These are phyloP conservation scores for Erythrophleum ivorense DNA, from an alignment of 331 rosid genomes.

Conservation along the genomic window DNA sequence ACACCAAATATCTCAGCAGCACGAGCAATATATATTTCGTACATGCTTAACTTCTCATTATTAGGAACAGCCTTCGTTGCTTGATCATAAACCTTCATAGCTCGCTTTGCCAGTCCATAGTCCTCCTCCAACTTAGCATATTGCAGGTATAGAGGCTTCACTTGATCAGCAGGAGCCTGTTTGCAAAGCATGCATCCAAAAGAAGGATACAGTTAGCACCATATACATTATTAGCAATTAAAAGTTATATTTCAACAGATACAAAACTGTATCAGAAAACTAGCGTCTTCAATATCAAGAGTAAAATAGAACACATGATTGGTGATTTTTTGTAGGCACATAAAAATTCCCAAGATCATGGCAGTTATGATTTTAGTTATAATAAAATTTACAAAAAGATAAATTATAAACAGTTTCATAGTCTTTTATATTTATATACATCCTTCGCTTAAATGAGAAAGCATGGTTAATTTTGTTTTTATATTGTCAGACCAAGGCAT, in stretches of 20 bases:
- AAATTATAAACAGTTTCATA: neutral
- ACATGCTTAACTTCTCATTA: slow-evolving; percentile 88
- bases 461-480: neutral
- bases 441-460: neutral
- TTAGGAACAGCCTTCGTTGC: slow-evolving; percentile 93
- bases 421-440: neutral
- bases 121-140: slow-evolving; percentile 96
- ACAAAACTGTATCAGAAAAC: slow-evolving; percentile 24
- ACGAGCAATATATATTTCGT: slow-evolving; percentile 91
- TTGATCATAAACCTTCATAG: slow-evolving; percentile 91
- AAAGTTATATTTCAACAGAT: slow-evolving; percentile 12
- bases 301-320: neutral
- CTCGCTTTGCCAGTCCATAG: slow-evolving; percentile 88
- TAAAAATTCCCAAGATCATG: neutral
- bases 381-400: neutral
- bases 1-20: slow-evolving; percentile 95
- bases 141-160: slow-evolving; percentile 84
- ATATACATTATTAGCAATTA: slow-evolving; percentile 24
- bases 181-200: slow-evolving; percentile 35
- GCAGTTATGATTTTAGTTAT: neutral
- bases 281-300: neutral
- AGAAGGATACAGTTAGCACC: slow-evolving; percentile 34
- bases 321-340: neutral
- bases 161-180: slow-evolving; percentile 92
- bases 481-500: neutral